Evolutionary conservation across 2,329 filamentous ascomycete genomes (phyloP), one percentile per base, ranked within the genome.

Genomic region (Penicillium vulpinum): DNA sequence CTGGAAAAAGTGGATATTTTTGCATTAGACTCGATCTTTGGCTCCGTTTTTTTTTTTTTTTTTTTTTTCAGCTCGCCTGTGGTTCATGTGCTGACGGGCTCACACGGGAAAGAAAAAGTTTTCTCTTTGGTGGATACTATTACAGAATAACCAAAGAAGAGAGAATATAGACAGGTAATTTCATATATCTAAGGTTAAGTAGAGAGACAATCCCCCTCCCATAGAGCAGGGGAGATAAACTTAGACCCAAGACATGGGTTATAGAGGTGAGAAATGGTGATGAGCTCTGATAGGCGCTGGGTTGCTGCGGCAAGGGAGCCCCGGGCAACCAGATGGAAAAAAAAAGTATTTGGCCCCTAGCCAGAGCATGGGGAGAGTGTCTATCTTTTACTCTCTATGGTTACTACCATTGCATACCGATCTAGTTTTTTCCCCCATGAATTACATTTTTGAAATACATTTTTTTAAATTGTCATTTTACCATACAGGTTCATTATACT

Each of bases 251-350:
- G 44, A 46, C 44, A 45, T 18, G 26, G 7, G 26, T n/a, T 21
- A 40, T 24, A 16, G n/a, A n/a, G n/a, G 39, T 29, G 28, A 22
- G 28, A 22, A 22, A 33, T 21, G 3, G 22, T 26, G 26, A 31
- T 31, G 44, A 45, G 28, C 54, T 66, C 62, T 73, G 70, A 73
- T 72, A 71, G 68, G 69, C 63, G 64, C 62, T 63, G 60, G 62
- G 69, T 68, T 70, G 66, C 68, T 71, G 65, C 71, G 71, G 71
- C 69, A 73, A 73, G 72, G 72, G 72, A 73, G 71, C 62, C 72
- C 67, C 61, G 70, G 70, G 72, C 72, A 73, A 74, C 71, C 61
- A 67, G 60, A n/a, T n/a, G n/a, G n/a, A n/a, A 47, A 41, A 45
- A 61, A 59, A 49, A 31, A 43, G 47, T 56, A 56, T 51, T 50